Base-by-base conservation (phyloP, 179 eudicot species). In the Drosera spatulata region DNA sequence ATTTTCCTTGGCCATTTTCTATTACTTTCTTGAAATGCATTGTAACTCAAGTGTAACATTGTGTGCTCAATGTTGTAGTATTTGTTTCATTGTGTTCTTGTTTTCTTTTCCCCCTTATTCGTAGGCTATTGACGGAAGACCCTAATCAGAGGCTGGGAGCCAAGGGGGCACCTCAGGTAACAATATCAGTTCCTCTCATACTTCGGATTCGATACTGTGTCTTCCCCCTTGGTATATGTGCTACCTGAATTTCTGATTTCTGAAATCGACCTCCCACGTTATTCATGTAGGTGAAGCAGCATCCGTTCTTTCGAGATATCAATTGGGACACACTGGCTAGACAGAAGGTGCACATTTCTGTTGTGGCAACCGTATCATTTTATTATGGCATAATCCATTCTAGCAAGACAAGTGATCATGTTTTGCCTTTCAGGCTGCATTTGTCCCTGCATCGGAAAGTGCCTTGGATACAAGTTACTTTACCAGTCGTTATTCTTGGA, bases 271-370 rank as follows among this genome's bases (percentile, higher is more conserved):
- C 37, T 2, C 12, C 22, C 3, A 5, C 47, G 10, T 57, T 71
- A 66, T 53, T 39, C 54, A 51, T 68, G 59, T 82, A 93, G 99
- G 99, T 93, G 75, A 93, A 93, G 69, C 80, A 85, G 55, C 99
- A 90, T 76, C 94, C 85, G 41, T 93, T 81, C 74, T 93, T 93
- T 75, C 73, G 93, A 71, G 95, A 93, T 67, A 85, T 89, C 52
- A 93, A 93, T 69, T 93, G 99, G 99, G 94, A 93, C 68, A 93
- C 99, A 7, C 94, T 93, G 62, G 99, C 94, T 49, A 85, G 99
- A 64, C 99, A 93, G 72, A 93, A 93, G 97, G 99, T 93, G 60
- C 57, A 14, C 12, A 10, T 50, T 13, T 52, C 10, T 12, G 33
- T 15, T 48, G 4, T 46, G 40, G 14, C 39, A 2, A 22, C 59